phyloP scores from a whole-genome alignment of 345 rosid species.

The Gossypium ekmanianum region DNA sequence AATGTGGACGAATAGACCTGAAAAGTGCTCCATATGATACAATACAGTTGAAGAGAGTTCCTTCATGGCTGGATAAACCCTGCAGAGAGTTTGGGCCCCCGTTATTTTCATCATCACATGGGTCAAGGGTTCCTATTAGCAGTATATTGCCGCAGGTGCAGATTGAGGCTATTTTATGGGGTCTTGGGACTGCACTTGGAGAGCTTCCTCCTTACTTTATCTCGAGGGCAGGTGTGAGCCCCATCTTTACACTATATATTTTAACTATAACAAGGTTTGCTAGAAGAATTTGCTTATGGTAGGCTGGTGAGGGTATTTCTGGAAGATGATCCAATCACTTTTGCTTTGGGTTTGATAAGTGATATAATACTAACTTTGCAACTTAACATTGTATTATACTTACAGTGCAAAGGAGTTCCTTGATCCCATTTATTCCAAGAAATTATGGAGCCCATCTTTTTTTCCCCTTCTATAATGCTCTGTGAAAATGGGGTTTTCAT shows the following conservation, averaged over 20 bases:
- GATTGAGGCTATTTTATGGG: constrained; percentile 90
- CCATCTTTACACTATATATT: neutral
- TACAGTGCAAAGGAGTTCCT: neutral
- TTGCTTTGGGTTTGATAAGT: neutral
- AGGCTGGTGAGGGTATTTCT: neutral
- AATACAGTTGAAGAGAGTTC: constrained; percentile 68
- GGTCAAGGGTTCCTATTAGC: constrained; percentile 76
- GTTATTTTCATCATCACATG: constrained; percentile 45
- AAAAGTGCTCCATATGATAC: constrained; percentile 97
- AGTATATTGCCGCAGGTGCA: constrained; percentile 84
- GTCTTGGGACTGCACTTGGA: constrained; percentile 96
- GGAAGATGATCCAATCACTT: neutral
- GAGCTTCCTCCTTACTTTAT: constrained; percentile 99
- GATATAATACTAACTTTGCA: neutral
- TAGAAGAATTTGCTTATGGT: neutral
- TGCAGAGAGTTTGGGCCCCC: constrained; percentile 85
- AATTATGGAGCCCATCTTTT: neutral
- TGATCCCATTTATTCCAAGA: neutral
- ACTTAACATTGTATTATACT: neutral
- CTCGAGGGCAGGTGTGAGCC: constrained; percentile 80
- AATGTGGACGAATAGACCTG: constrained; percentile 87
- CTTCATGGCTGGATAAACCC: constrained; percentile 92
- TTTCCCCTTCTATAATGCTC: neutral
- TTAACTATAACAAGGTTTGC: too few species aligned
- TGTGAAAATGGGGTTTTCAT: neutral